A percentile compares a stretch with the other conserved stretches of the same genome.
phyloP scores from a whole-genome alignment of 2,329 filamentous ascomycete species.

The Nothophaeocryptopus gaeumannii region DNA sequence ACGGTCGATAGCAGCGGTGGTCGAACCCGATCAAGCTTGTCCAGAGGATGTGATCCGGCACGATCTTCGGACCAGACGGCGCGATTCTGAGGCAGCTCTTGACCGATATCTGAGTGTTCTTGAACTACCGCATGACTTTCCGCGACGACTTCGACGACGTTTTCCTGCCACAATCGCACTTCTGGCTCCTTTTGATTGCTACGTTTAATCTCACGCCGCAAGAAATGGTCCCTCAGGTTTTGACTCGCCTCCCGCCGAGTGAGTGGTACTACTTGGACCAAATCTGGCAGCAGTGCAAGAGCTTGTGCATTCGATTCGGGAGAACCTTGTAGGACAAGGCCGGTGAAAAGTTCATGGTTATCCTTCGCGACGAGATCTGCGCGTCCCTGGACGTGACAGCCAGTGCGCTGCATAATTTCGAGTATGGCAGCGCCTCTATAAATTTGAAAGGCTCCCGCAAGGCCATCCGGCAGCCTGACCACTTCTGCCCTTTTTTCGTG shows the following conservation, averaged over 20 bases:
- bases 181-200: too few species aligned
- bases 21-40: not conserved
- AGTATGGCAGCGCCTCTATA: constrained; percentile 22
- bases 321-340: constrained; percentile 23
- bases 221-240: too few species aligned
- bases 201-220: too few species aligned
- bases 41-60: not conserved
- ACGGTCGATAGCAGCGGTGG: not conserved
- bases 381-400: constrained; percentile 28
- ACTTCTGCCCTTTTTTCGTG: constrained; percentile 23
- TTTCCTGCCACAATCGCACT: too few species aligned
- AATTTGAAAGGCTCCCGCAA: constrained; percentile 20
- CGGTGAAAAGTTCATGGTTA: constrained; percentile 15
- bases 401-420: constrained; percentile 33
- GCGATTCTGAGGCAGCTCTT: not conserved
- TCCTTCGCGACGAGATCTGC: not conserved
- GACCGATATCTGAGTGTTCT: too few species aligned
- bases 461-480: constrained; percentile 22
- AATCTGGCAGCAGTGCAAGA: constrained; percentile 17
- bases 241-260: not conserved
- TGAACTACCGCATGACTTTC: too few species aligned
- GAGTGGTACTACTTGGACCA: constrained; percentile 7
- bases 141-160: too few species aligned
- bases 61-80: constrained; percentile 1
- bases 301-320: constrained; percentile 19